phyloP scores from a whole-genome alignment of 2,329 filamentous ascomycete species.

The Claviceps capensis region DNA sequence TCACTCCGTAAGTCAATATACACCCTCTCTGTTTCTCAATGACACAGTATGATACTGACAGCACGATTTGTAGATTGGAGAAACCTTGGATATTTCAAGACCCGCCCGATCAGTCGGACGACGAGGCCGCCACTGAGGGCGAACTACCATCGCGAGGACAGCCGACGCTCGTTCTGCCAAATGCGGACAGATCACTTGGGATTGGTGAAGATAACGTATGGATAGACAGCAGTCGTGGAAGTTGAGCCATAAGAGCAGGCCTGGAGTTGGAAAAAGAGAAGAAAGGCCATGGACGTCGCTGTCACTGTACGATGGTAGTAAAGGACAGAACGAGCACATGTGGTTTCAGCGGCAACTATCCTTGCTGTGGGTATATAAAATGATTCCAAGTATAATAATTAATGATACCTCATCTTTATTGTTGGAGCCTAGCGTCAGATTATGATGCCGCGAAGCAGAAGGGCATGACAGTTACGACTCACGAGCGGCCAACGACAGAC shows the following conservation, averaged over 20 bases:
- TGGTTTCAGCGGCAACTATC: not conserved
- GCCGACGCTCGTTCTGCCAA: constrained; percentile 17
- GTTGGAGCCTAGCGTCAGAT: not conserved
- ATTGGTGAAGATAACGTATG: constrained; percentile 28
- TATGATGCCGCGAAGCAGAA: not conserved
- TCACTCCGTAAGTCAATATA: constrained; percentile 42
- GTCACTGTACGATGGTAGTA: not conserved
- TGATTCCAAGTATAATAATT: not conserved
- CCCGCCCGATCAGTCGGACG: constrained; percentile 28
- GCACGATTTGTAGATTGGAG: constrained; percentile 35
- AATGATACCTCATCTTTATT: not conserved
- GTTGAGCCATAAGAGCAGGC: not conserved
- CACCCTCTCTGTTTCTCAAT: not conserved
- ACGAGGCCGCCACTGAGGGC: constrained; percentile 15
- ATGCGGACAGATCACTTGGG: constrained; percentile 22
- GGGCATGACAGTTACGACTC: not conserved
- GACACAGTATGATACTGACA: not conserved
- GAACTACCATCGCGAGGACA: constrained; percentile 9
- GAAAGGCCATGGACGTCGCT: not conserved
- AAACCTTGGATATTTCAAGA: constrained; percentile 56
- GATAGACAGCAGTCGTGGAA: constrained; percentile 13
- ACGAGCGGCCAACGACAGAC: not conserved
- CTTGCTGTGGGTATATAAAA: not conserved
- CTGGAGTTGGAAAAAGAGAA: too few relatives aligned
- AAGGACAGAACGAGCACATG: not conserved